phyloP scores from a whole-genome alignment of 768 basidiomycete species.

The Strobilomyces confusus region DNA sequence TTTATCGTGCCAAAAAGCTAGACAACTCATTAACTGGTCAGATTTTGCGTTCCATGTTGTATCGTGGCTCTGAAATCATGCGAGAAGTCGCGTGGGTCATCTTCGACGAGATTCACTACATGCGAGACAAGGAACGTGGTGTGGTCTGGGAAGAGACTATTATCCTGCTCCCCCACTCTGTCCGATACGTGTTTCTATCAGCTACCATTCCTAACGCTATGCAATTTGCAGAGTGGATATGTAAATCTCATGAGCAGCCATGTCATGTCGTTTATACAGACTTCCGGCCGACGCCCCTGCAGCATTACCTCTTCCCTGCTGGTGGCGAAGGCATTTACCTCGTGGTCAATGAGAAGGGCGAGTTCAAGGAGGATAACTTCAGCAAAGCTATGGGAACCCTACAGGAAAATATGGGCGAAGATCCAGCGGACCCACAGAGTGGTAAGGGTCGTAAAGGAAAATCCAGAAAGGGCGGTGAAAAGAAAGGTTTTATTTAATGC shows the following conservation, averaged over 20 bases:
- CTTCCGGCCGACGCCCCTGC: slow-evolving; percentile 95
- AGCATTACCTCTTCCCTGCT: slow-evolving; percentile 96
- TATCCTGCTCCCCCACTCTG: slow-evolving; percentile 92
- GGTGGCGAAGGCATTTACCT: slow-evolving; percentile 97
- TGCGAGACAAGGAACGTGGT: slow-evolving; percentile 98
- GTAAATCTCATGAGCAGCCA: slow-evolving; percentile 93
- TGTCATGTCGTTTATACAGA: slow-evolving; percentile 99
- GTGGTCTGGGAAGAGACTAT: slow-evolving; percentile 99
- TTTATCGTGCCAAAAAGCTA: neutral
- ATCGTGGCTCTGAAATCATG: slow-evolving; percentile 98
- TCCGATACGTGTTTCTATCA: slow-evolving; percentile 97
- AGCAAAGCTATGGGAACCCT: slow-evolving; percentile 96
- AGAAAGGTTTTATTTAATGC: slow-evolving; percentile 65
- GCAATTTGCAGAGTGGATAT: slow-evolving; percentile 99
- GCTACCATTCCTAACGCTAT: slow-evolving; percentile 99
- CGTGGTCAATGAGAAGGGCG: slow-evolving; percentile 98
- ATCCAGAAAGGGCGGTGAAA: slow-evolving; percentile 87
- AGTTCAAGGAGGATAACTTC: slow-evolving; percentile 97
- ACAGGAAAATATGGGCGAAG: slow-evolving; percentile 80
- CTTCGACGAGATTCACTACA: slow-evolving; percentile 99
- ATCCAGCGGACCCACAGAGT: slow-evolving; percentile 80
- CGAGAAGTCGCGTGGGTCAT: slow-evolving; percentile 99
- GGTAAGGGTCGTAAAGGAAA: slow-evolving; percentile 93
- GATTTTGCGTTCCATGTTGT: slow-evolving; percentile 98
- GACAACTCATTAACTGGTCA: slow-evolving; percentile 28